These are phyloP conservation scores for Phytophthora quininea DNA, from an alignment of 352 stramenopile genomes.

Conservation along the genomic window DNA sequence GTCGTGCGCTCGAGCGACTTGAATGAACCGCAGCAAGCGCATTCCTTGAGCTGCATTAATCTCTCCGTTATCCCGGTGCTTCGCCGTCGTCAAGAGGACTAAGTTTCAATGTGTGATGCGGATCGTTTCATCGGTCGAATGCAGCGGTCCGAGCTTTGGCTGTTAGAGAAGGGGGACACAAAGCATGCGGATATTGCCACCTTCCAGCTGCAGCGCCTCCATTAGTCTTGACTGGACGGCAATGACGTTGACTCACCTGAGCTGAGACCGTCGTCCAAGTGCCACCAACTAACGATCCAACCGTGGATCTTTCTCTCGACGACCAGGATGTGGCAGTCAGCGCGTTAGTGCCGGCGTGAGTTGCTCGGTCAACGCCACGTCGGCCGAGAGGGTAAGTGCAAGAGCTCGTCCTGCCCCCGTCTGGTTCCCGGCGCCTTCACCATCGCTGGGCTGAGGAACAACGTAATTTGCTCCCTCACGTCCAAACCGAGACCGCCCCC, in stretches of 20 bases:
- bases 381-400: background rate
- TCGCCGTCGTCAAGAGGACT: background rate
- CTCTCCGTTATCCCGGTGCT: background rate
- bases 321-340: background rate
- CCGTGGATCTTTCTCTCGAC: background rate
- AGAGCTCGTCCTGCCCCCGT: background rate
- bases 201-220: conserved; percentile 16
- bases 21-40: background rate
- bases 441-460: conserved; percentile 8
- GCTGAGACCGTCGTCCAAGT: conserved; percentile 25
- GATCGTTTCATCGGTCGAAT: background rate
- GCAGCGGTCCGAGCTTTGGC: background rate
- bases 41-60: background rate
- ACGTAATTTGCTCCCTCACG: conserved; percentile 20
- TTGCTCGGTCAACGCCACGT: background rate
- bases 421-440: background rate
- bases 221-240: conserved; percentile 11
- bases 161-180: background rate
- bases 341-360: background rate
- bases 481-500: conserved; percentile 8
- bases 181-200: conserved; percentile 2
- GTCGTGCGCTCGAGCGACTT: background rate
- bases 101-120: background rate
- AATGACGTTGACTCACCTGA: background rate
- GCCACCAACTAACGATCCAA: background rate